Evolutionary conservation across 345 rosid species (phyloP), one percentile per base, ranked within the genome.

Genomic region (Aquilaria malaccensis): DNA sequence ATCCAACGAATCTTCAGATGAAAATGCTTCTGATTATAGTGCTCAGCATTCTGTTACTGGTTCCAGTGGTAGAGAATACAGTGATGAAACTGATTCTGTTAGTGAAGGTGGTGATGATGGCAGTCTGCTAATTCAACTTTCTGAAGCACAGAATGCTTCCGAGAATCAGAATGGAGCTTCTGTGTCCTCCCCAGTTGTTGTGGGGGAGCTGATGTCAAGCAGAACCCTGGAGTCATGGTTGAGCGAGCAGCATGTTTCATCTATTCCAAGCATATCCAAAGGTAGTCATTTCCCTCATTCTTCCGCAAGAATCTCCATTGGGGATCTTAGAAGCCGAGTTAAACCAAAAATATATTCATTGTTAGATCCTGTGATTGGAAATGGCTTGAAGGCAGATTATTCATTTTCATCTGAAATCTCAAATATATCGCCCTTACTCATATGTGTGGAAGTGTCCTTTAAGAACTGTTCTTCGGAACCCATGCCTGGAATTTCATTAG

Each of bases 351-450:
- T 67, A 56, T 80, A 87, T 66, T 54, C 64, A 47, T 96, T 90
- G 56, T 66, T 94, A 67, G 96, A 90, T 66, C 83, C 92, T 67
- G 77, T 87, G 47, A 83, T 78, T 67, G 89, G 97, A 70, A 81
- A 79, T 77, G 99, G 97, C 66, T 74, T 93, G 83, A 87, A 83
- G 80, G 85, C 83, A 67, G 90, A 84, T 55, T 94, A 86, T 69
- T 69, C 86, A 63, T 94, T 87, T 77, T 80, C 92, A 54, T 79
- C 92, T 59, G 81, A 88, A 72, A 72, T 76, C 69, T 81, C 99
- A 41, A 70, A 68, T 59, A 66, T 76, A 72, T 94, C 99, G 41
- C 79, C 76, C 56, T 69, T 73, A 50, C 89, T 81, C 73, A 75
- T 86, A 48, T 79, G 92, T 69, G 66, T 86, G n/a, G 84, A 87